Conservation (phyloP, 805 yeast genomes). For the Sugiyamaella qingdaonensis region DNA sequence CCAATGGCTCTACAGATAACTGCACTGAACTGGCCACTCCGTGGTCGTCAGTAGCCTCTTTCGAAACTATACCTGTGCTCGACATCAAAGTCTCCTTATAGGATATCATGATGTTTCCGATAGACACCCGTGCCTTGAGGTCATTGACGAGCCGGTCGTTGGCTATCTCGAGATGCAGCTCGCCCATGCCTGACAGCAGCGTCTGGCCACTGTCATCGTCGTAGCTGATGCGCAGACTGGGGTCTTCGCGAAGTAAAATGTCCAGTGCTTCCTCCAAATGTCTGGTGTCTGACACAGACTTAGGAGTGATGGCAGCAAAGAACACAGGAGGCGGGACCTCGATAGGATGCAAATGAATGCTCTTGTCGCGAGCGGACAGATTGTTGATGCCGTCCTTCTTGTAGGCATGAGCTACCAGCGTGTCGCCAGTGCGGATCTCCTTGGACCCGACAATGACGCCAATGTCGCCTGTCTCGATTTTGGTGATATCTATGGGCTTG, state of each 20-base stretch:
- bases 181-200: slow-evolving; percentile 94
- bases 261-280: slow-evolving; percentile 66
- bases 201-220: slow-evolving; percentile 88
- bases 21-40: slow-evolving; percentile 29
- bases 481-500: slow-evolving; percentile 63
- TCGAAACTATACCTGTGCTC: slow-evolving; percentile 8
- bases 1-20: slow-evolving; percentile 28
- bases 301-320: slow-evolving; percentile 78
- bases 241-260: slow-evolving; percentile 78
- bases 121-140: slow-evolving; percentile 72
- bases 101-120: slow-evolving; percentile 84
- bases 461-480: slow-evolving; percentile 72
- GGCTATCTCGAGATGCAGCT: slow-evolving; percentile 86
- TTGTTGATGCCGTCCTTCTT: slow-evolving; percentile 48
- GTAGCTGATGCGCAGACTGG: slow-evolving; percentile 65
- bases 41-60: slow-evolving; percentile 29
- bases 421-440: slow-evolving; percentile 84
- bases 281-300: slow-evolving; percentile 73
- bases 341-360: slow-evolving; percentile 65
- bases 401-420: slow-evolving; percentile 60
- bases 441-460: slow-evolving; percentile 81
- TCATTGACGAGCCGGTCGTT: slow-evolving; percentile 73
- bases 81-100: slow-evolving; percentile 65
- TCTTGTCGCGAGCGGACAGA: slow-evolving; percentile 42
- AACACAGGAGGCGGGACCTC: slow-evolving; percentile 89